These are phyloP conservation scores for Elongisporangium undulatum DNA, from an alignment of 352 stramenopile genomes.

Conservation along the genomic window DNA sequence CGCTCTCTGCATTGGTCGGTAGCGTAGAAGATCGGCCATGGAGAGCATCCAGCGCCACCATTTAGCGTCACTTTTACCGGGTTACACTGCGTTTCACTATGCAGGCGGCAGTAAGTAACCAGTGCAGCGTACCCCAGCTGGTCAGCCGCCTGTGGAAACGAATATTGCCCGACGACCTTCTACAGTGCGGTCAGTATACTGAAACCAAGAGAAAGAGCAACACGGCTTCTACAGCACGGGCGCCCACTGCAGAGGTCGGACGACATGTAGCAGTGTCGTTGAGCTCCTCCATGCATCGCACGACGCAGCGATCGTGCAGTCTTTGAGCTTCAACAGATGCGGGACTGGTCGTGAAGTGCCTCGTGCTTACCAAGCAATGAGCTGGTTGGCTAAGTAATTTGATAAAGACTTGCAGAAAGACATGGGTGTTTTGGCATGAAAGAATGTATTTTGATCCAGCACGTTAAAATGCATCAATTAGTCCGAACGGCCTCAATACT, in stretches of 20 bases:
- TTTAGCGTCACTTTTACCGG: not conserved
- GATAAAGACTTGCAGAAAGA: not conserved
- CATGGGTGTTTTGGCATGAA: not conserved
- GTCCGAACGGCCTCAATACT: conserved; percentile 1
- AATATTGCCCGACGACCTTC: not conserved
- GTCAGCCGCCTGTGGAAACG: not conserved
- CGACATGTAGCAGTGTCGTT: not conserved
- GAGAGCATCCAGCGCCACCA: not conserved
- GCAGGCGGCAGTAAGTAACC: not conserved
- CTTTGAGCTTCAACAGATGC: not conserved
- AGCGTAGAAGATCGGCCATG: not conserved
- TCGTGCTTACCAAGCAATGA: not conserved
- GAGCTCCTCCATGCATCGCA: not conserved
- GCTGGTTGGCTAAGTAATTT: not conserved
- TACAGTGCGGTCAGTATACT: not conserved
- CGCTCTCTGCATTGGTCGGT: not conserved
- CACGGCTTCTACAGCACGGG: not conserved
- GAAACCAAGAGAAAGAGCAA: not conserved
- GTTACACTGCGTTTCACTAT: not conserved
- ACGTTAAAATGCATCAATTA: not conserved
- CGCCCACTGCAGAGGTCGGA: not conserved
- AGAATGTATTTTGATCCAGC: not conserved
- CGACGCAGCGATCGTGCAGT: not conserved
- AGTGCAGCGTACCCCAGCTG: not conserved
- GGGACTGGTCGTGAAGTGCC: not conserved